Evolutionary conservation across 2,329 filamentous ascomycete genomes (phyloP).

Genomic region (Helotiales sp.): DNA sequence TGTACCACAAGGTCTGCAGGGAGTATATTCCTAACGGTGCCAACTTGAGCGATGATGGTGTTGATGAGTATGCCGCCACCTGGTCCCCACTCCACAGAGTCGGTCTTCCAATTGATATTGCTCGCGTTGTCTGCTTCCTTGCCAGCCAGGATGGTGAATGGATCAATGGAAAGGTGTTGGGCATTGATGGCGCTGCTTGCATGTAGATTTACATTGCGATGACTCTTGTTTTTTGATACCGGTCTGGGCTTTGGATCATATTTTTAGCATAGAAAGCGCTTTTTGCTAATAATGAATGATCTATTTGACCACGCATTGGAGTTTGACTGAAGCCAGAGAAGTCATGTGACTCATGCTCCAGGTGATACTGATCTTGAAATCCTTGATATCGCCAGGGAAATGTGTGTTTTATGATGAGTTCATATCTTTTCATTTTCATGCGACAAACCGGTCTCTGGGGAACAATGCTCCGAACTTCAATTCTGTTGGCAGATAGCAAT

Average conservation of each 20-base stretch:
- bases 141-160: conserved; percentile 21
- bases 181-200: conserved; percentile 20
- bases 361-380: not conserved
- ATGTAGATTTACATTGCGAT: conserved; percentile 10
- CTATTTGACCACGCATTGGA: not conserved
- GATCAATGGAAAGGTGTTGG: conserved; percentile 22
- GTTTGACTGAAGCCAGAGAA: not conserved
- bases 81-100: conserved; percentile 67
- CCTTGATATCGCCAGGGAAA: not conserved
- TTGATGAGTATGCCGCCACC: conserved; percentile 61
- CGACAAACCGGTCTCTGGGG: too few relatives aligned
- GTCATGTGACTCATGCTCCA: not conserved
- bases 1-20: conserved; percentile 67
- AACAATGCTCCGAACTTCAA: too few relatives aligned
- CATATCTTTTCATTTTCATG: too few relatives aligned
- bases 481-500: too few relatives aligned
- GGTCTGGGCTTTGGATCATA: not conserved
- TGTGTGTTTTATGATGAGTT: not conserved
- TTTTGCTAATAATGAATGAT: not conserved
- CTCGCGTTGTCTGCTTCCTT: conserved; percentile 22
- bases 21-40: conserved; percentile 62
- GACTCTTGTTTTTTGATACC: not conserved
- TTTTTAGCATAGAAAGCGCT: not conserved
- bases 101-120: conserved; percentile 67
- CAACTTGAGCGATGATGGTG: conserved; percentile 55